Evolutionary conservation across 306 rosid genomes (phyloP), one percentile per base, ranked within the genome.

Genomic region (Biancaea sappan): DNA sequence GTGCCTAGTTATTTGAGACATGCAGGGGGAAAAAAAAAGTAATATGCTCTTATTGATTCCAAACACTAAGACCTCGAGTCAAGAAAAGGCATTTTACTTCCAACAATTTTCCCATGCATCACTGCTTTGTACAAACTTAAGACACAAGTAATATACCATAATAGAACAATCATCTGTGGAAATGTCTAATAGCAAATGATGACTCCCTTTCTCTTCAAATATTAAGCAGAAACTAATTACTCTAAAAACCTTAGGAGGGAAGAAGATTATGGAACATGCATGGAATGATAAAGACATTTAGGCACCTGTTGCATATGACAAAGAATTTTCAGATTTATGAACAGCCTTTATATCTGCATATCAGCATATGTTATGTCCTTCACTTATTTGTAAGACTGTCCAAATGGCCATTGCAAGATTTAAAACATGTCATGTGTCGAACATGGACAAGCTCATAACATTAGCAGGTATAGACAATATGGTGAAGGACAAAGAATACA

Each of bases 1-100:
- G 88, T 69, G 61, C 82, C 86, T 83, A 78, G 93, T 94, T 89
- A 91, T 86, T 82, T 83, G 87, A 85, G 86, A 87, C 85, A 77
- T 76, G 78, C 71, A 66, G 51, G 44, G 65, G 67, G 80, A 86
- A 3, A 65, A 22, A 53, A 51, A 44, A 51, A 52, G 34, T 43
- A 21, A 44, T 63, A 71, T 50, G 63, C 47, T 84, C 67, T n/a
- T 58, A 61, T 65, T 44, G 41, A 68, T 67, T 80, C 41, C 71
- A 48, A 65, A 61, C 18, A 67, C 28, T 32, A 66, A 4, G 51
- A 31, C 58, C 22, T 69, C 74, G 52, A 69, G 25, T 21, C 28
- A 69, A 48, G 44, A 67, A 47, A n/a, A 6, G 26, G 32, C 10
- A 8, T 44, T 44, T 44, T 8, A 66, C 40, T 66, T n/a, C 51